phyloP scores from a whole-genome alignment of 257 asterid species.

The Salvia hispanica region DNA sequence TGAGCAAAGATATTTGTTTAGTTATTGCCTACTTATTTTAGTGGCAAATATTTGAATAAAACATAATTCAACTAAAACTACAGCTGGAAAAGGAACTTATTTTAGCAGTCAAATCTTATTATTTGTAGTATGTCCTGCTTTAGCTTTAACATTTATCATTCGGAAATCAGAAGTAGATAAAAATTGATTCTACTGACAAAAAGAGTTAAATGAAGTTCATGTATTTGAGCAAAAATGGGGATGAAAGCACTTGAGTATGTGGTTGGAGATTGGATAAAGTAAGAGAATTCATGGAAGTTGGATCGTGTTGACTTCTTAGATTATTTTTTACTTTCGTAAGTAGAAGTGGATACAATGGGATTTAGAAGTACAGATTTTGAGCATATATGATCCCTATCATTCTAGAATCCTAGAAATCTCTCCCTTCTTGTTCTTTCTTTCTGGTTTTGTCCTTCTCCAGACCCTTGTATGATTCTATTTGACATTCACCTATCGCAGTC shows the following conservation, averaged over 20 bases:
- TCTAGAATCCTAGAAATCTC: not conserved
- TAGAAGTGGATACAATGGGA: not conserved
- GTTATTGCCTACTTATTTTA: not conserved
- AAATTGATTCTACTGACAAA: not conserved
- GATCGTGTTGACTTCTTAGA: not conserved
- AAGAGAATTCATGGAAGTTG: not conserved
- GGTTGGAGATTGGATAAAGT: conserved; percentile 1
- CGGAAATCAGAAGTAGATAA: conserved; percentile 11
- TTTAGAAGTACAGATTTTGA: not conserved
- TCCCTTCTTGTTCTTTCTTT: not conserved
- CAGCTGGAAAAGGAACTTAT: not conserved
- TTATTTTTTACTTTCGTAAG: not conserved
- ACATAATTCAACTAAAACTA: not conserved
- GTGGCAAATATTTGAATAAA: not conserved
- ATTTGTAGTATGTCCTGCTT: not conserved
- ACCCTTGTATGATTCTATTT: conserved; percentile 6
- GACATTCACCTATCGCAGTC: conserved; percentile 48
- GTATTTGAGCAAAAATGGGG: conserved; percentile 5
- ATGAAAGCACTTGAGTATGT: conserved; percentile 1
- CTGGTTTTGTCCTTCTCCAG: conserved; percentile 12
- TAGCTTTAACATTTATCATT: conserved; percentile 11
- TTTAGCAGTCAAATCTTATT: conserved; percentile 6
- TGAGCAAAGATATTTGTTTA: not conserved
- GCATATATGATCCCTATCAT: not conserved
- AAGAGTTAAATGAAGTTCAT: not conserved